Percentiles rank a stretch among this genome's conserved stretches.
Conservation (phyloP, 2,329 filamentous ascomycete species). For the Colletotrichum sp. region DNA sequence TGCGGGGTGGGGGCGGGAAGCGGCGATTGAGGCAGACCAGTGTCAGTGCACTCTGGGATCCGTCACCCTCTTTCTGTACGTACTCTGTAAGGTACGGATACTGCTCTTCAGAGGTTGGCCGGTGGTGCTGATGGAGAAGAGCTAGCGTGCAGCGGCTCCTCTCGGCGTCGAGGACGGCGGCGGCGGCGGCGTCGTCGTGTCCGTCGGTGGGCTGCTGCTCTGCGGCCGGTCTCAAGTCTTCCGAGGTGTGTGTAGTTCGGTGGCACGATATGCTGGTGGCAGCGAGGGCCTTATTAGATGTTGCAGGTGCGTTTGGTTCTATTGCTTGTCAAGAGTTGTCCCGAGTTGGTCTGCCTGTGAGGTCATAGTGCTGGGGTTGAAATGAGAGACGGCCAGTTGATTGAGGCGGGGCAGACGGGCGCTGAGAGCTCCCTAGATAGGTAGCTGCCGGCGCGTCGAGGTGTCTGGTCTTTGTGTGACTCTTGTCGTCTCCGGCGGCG, state of each 20-base stretch:
- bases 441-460: neutral
- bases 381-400: neutral
- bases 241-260: neutral
- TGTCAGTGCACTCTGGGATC: conserved; percentile 7
- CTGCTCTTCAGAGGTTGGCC: neutral
- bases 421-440: neutral
- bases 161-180: neutral
- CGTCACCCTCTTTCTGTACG: neutral
- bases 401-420: neutral
- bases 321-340: neutral
- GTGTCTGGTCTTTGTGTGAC: neutral
- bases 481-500: neutral
- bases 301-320: neutral
- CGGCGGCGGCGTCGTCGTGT: neutral
- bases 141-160: neutral
- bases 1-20: conserved; percentile 17
- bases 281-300: neutral
- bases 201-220: conserved; percentile 5
- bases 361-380: conserved; percentile 19
- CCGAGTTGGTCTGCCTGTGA: conserved; percentile 11
- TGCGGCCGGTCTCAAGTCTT: neutral
- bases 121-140: neutral
- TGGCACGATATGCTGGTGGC: neutral
- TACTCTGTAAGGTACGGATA: conserved; percentile 7
- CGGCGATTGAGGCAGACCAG: conserved; percentile 7